phyloP scores from a whole-genome alignment of 495 filamentous ascomycete genomes.

The Podospora pseudocomata region DNA sequence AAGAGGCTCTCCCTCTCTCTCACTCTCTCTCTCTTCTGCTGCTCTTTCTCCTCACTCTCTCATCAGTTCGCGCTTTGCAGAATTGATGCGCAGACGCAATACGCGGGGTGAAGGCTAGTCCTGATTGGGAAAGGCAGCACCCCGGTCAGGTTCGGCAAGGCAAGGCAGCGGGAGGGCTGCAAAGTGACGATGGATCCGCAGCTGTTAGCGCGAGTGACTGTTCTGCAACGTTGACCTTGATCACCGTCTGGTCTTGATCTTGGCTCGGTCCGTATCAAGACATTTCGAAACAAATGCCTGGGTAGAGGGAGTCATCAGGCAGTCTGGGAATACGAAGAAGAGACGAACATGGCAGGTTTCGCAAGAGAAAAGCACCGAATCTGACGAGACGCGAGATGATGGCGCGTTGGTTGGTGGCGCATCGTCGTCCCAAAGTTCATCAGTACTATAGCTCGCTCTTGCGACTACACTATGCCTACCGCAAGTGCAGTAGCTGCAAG shows the following conservation, averaged over 20 bases:
- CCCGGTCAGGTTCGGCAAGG: conserved; percentile 4
- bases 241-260: neutral
- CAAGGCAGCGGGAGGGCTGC: neutral
- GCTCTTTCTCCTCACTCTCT: neutral
- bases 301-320: neutral
- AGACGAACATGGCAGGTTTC: neutral
- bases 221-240: neutral
- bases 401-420: conserved; percentile 2
- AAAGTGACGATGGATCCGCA: conserved; percentile 9
- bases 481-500: neutral
- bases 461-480: neutral
- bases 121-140: neutral
- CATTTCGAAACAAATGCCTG: neutral
- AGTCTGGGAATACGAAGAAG: neutral
- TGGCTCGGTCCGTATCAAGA: neutral
- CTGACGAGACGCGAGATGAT: conserved; percentile 2
- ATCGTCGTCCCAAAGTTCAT: neutral
- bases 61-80: neutral
- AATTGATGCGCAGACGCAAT: conserved; percentile 7
- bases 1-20: neutral
- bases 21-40: neutral
- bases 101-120: conserved; percentile 10
- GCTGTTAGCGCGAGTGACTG: neutral
- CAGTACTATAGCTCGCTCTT: neutral
- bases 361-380: neutral